Evolutionary conservation across 2,329 filamentous ascomycete genomes (phyloP).

Genomic region (Fusarium chuoi): DNA sequence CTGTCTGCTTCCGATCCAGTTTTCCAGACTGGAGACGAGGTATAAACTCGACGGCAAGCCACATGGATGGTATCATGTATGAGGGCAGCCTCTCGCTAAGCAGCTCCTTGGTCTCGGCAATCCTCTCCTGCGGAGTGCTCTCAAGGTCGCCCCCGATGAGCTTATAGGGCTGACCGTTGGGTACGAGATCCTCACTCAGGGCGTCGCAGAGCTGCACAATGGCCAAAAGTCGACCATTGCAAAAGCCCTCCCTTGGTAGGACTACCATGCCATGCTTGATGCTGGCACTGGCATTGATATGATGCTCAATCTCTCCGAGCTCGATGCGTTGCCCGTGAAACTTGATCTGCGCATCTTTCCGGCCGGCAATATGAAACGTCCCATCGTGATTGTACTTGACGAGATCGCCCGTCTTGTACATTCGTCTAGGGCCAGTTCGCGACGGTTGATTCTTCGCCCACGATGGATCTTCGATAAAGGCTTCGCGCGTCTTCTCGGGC

Average conservation of each 20-base stretch:
- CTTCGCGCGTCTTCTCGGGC: conserved; percentile 45
- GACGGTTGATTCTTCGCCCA: conserved; percentile 15
- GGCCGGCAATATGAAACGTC: conserved; percentile 38
- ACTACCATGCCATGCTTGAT: conserved; percentile 41
- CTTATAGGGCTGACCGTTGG: conserved; percentile 17
- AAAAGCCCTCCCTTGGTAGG: conserved; percentile 23
- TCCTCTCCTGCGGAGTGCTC: background rate
- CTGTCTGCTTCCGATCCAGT: conserved; percentile 30
- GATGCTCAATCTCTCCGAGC: conserved; percentile 47
- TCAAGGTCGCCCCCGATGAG: conserved; percentile 11
- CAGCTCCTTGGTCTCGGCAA: conserved; percentile 22
- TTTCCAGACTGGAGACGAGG: conserved; percentile 36
- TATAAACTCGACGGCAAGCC: conserved; percentile 32
- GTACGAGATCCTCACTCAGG: conserved; percentile 7
- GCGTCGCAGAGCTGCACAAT: conserved; percentile 23
- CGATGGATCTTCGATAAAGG: conserved; percentile 39
- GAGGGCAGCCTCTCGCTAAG: conserved; percentile 30
- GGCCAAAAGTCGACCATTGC: conserved; percentile 24
- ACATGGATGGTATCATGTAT: conserved; percentile 40
- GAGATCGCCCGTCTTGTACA: conserved; percentile 42
- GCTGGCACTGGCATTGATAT: conserved; percentile 29
- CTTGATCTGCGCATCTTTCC: conserved; percentile 48
- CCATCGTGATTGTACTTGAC: conserved; percentile 44
- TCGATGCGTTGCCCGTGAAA: conserved; percentile 49
- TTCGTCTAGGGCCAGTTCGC: background rate